These are phyloP conservation scores for Paecilomyces fulvus DNA, from an alignment of 2,329 filamentous ascomycete genomes.

Conservation along the genomic window DNA sequence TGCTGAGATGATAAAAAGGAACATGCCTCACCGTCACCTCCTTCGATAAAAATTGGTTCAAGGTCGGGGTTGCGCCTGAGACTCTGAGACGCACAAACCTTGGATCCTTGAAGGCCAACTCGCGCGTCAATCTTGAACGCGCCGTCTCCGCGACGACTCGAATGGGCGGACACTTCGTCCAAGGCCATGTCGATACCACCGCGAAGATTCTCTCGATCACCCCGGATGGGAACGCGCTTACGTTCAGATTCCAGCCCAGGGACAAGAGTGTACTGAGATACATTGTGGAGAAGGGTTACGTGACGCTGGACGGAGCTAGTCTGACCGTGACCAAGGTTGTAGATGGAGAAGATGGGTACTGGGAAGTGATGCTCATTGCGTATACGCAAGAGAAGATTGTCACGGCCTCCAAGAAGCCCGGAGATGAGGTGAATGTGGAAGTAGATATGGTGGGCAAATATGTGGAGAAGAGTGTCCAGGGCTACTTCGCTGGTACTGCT, in stretches of 20 bases:
- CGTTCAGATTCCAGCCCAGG: slow-evolving; percentile 70
- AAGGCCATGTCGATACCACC: slow-evolving; percentile 91
- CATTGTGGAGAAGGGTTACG: slow-evolving; percentile 92
- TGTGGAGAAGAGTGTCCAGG: slow-evolving; percentile 69
- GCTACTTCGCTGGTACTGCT: slow-evolving; percentile 53
- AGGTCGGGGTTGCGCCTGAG: slow-evolving; percentile 88
- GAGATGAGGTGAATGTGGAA: slow-evolving; percentile 83
- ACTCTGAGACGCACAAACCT: slow-evolving; percentile 93
- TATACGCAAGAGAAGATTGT: slow-evolving; percentile 94
- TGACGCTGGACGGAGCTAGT: slow-evolving; percentile 89
- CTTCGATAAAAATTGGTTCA: slow-evolving; percentile 60
- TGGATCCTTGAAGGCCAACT: slow-evolving; percentile 58
- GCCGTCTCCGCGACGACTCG: slow-evolving; percentile 84
- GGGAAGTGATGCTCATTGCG: slow-evolving; percentile 93
- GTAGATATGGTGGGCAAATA: slow-evolving; percentile 72
- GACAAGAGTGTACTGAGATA: slow-evolving; percentile 67
- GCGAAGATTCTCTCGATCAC: slow-evolving; percentile 65
- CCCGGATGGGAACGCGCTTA: slow-evolving; percentile 82
- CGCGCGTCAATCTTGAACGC: slow-evolving; percentile 83
- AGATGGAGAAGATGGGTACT: slow-evolving; percentile 71
- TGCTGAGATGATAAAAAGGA: slow-evolving; percentile 26
- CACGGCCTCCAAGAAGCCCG: slow-evolving; percentile 65
- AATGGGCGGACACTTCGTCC: slow-evolving; percentile 97
- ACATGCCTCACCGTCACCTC: slow-evolving; percentile 89
- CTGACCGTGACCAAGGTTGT: slow-evolving; percentile 83